Evolutionary conservation across 768 basidiomycete genomes (phyloP).

Genomic region (Tylopilus plumbeoviolaceoides): DNA sequence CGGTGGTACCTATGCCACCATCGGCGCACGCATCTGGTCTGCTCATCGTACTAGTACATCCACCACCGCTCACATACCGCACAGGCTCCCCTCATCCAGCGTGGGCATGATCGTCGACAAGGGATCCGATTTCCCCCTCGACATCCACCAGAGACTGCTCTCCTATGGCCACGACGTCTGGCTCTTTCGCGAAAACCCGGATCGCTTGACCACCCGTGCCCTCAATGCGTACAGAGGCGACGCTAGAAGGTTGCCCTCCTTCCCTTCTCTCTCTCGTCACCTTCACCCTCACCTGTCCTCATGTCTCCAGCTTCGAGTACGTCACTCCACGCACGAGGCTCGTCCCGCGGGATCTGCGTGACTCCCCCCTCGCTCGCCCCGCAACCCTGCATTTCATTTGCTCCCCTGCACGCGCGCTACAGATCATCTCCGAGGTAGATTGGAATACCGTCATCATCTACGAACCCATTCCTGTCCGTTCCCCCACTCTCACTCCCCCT

Average conservation of each 20-base stretch:
- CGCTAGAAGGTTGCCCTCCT: conserved; percentile 50
- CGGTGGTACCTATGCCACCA: conserved; percentile 76
- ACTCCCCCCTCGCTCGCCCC: conserved; percentile 49
- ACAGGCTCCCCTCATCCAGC: conserved; percentile 59
- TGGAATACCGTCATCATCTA: conserved; percentile 74
- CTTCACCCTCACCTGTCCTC: conserved; percentile 6
- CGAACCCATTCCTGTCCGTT: conserved; percentile 81
- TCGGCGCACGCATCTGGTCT: conserved; percentile 83
- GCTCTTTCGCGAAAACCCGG: conserved; percentile 61
- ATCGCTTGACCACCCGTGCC: conserved; percentile 61
- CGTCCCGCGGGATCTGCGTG: conserved; percentile 62
- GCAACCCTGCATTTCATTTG: conserved; percentile 77
- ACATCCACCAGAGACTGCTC: conserved; percentile 52
- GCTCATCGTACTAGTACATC: not conserved
- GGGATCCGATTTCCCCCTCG: conserved; percentile 68
- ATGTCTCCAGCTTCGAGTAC: conserved; percentile 64
- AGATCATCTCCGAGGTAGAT: conserved; percentile 62
- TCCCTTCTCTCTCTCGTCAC: not conserved
- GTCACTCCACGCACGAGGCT: conserved; percentile 67
- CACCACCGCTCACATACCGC: not conserved
- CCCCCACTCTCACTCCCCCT: not conserved
- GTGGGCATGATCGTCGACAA: conserved; percentile 84
- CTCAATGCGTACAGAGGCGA: conserved; percentile 76
- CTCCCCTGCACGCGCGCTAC: conserved; percentile 66
- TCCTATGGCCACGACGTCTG: conserved; percentile 74